Base-by-base conservation (phyloP, 495 filamentous ascomycete genomes). In the Xylona heveae region DNA sequence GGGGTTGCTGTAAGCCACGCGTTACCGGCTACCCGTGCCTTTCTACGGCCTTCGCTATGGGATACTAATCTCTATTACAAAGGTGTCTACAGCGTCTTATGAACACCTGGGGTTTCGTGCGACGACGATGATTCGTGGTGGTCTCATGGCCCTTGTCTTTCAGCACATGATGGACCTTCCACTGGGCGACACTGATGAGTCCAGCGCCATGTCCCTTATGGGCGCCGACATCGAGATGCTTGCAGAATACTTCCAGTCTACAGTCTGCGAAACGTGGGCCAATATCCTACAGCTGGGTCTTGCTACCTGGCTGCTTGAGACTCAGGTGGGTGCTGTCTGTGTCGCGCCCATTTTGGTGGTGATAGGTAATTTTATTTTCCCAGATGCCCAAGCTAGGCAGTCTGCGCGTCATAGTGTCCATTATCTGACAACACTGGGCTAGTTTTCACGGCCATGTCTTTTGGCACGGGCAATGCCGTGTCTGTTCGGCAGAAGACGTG, bases 151-250 rank as follows among this genome's bases (percentile, higher is more conserved):
- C 2, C 60, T 67, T 41, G 54, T 76, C 14, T 76, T 66, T 39
- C 51, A 48, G 17, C 62, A 61, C 37, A 58, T 68, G 3, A 59
- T 52, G 23, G 45, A 45, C 7, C 47, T 58, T 4, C 58, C 42
- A 18, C 40, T 62, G 2, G 51, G 49, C 12, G 49, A 53, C 10
- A 51, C 55, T 0, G 63, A 63, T 30, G 51, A 61, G 14, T 54
- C 67, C 8, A 54, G 60, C 10, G 60, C 65, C 0, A 33, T 73
- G 2, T 74, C 72, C 29, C 58, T 75, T 1, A 73, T 74, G 60
- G 75, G 63, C 42, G 45, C 50, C 12, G 55, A 59, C 29, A 45
- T 59, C 21, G 55, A 59, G 31, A 48, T 50, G 5, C 51, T 57
- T n/a, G 45, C 48, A 1, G 41, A 40, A 1, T 53, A 52, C 0